Evolutionary conservation across 495 filamentous ascomycete species (phyloP), one percentile per base, ranked within the genome.

Genomic region (Neurospora hispaniola): DNA sequence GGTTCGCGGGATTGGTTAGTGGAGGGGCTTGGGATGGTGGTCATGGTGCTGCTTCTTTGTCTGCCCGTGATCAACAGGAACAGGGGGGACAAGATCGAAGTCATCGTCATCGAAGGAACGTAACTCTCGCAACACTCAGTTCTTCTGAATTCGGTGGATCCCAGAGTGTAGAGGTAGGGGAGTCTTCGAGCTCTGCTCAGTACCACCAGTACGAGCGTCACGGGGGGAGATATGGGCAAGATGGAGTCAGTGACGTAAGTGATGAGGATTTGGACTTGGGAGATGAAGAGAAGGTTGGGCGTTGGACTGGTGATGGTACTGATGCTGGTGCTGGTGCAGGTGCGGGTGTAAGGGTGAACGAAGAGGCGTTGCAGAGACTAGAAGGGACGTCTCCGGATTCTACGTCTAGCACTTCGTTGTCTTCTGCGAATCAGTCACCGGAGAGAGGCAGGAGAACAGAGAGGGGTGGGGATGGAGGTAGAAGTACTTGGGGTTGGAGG

Each of bases 1-100:
- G 74, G 74, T 84, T 85, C 72, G 75, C 76, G 2, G 77, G 74
- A 69, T 74, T 85, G 12, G 74, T 84, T 41, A 79, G 78, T 3
- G 72, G 72, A 0, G 72, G 72, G 3, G 38, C 20, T 16, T 73
- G 72, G 72, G 59, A 39, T 38, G 69, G 35, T 4, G 66, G 39
- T 38, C 18, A 0, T 38, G 31, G 6, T 31, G 27, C 27, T 43
- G 7, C 7, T 46, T 18, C 42, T 44, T 18, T 2, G 0, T 3
- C 43, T n/a, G 18, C 18, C 23, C 23, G 23, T 44, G 42, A 43
- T 14, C 42, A 5, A 16, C 12, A 42, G 6, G 23, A 23, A 23
- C 23, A 23, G 23, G 23, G 23, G 23, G 23, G 23, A 23, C n/a
- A n/a, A n/a, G 1, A 23, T 23, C 7, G 12, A 4, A 2, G 10